Base-by-base conservation (phyloP, 768 basidiomycete genomes). In the Boletus bicolor region DNA sequence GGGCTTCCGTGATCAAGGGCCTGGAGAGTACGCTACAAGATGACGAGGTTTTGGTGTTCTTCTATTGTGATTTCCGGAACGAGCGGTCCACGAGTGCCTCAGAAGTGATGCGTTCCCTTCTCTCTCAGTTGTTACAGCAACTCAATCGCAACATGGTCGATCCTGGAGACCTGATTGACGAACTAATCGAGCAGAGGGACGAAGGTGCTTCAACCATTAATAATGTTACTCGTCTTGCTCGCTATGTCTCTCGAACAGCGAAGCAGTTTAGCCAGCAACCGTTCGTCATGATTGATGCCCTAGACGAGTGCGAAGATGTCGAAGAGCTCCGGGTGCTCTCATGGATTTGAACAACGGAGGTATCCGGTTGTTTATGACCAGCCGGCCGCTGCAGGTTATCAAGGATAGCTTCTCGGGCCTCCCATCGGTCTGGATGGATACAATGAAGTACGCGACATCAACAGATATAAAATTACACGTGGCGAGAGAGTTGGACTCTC, bases 221-320 rank as follows among this genome's bases (percentile, higher is more conserved):
- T 0, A n/a, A 37, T 15, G 24, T 3, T 7, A 21, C 2, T 5
- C 32, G 12, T 15, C 57, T 58, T 24, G 44, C 48, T 24, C 43
- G 34, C 19, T 15, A 39, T 11, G 3, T 62, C 5, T 59, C 59
- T 7, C 26, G 32, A 7, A 30, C 36, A 0, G 55, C 50, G 8
- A 39, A 37, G 14, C 10, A 5, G 10, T 39, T 54, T 19, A 14
- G 3, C 9, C 46, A n/a, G 3, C 53, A 17, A 5, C 64, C 60
- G 0, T 17, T 54, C 8, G 1, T 62, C 2, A 49, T 58, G 5
- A 44, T 65, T 1, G 63, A 65, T 21, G 64, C 55, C 0, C 38
- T 65, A 1, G 64, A 65, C 19, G 63, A 64, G 47, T 64, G 64
- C 36, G 30, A 41, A 19, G 52, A 61, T 5, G 3, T 61, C 7